These are phyloP conservation scores for Fusarium miscanthi DNA, from an alignment of 2,329 filamentous ascomycete genomes.

Conservation along the genomic window DNA sequence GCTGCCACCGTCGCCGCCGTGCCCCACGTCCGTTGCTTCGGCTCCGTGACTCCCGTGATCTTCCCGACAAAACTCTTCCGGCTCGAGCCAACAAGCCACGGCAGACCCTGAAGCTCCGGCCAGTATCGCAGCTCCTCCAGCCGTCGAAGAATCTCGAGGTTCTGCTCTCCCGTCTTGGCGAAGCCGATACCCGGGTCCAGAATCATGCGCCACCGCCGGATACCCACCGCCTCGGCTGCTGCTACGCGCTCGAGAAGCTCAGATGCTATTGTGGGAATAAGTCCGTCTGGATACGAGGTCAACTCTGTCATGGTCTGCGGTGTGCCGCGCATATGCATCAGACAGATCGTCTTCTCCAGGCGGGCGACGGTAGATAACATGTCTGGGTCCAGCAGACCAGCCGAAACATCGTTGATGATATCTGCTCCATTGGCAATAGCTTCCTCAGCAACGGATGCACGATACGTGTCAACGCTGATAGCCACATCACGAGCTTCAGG, in stretches of 20 bases:
- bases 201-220: conserved; percentile 93
- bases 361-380: conserved; percentile 87
- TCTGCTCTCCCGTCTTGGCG: conserved; percentile 84
- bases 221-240: conserved; percentile 81
- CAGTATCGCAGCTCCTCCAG: conserved; percentile 72
- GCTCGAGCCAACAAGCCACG: conserved; percentile 91
- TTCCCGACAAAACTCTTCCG: conserved; percentile 89
- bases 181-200: conserved; percentile 96
- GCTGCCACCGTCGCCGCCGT: conserved; percentile 90
- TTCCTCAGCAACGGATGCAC: conserved; percentile 81
- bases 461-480: conserved; percentile 94
- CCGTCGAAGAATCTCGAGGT: conserved; percentile 79
- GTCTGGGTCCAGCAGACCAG: conserved; percentile 77
- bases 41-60: conserved; percentile 79
- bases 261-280: conserved; percentile 71
- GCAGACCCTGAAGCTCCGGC: conserved; percentile 74
- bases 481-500: conserved; percentile 72
- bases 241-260: conserved; percentile 78
- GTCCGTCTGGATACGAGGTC: conserved; percentile 74
- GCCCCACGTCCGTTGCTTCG: conserved; percentile 80
- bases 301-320: conserved; percentile 82
- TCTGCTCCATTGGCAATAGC: conserved; percentile 84
- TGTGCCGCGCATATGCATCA: conserved; percentile 95
- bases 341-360: conserved; percentile 79
- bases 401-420: conserved; percentile 95